phyloP scores from a whole-genome alignment of 495 filamentous ascomycete species.

The Talaromyces ruber region DNA sequence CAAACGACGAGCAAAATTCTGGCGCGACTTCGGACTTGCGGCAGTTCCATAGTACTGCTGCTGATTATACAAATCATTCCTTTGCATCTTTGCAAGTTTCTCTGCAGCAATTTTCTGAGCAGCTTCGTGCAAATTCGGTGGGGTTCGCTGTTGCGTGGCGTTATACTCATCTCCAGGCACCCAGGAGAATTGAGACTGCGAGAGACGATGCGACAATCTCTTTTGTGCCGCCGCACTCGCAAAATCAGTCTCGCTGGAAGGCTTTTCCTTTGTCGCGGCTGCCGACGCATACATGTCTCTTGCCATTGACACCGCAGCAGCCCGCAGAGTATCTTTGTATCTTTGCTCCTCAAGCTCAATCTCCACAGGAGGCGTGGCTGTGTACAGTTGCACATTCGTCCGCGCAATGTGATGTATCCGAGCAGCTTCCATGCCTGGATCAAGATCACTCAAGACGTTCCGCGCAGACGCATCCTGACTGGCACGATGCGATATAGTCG shows the following conservation, averaged over 20 bases:
- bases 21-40: slow-evolving; percentile 35
- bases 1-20: slow-evolving; percentile 45
- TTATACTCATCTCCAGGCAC: slow-evolving; percentile 20
- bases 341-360: slow-evolving; percentile 66
- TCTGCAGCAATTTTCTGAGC: slow-evolving; percentile 79
- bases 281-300: slow-evolving; percentile 67
- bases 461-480: slow-evolving; percentile 17
- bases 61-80: slow-evolving; percentile 59
- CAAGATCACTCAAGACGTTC: slow-evolving; percentile 18
- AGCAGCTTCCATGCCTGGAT: slow-evolving; percentile 45
- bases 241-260: slow-evolving; percentile 8
- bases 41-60: slow-evolving; percentile 61
- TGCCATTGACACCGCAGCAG: slow-evolving; percentile 81
- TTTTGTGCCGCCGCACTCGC: slow-evolving; percentile 30
- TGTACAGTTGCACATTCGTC: slow-evolving; percentile 58
- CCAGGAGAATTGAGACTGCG: slow-evolving; percentile 22
- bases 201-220: slow-evolving; percentile 27
- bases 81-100: slow-evolving; percentile 68
- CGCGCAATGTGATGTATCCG: slow-evolving; percentile 45
- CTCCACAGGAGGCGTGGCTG: slow-evolving; percentile 62
- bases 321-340: slow-evolving; percentile 60
- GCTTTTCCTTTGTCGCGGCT: slow-evolving; percentile 37
- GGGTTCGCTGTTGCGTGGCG: slow-evolving; percentile 24
- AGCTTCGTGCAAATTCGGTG: slow-evolving; percentile 66
- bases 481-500: slow-evolving; percentile 45